phyloP scores from a whole-genome alignment of 768 basidiomycete species.

The Trametes villosa region DNA sequence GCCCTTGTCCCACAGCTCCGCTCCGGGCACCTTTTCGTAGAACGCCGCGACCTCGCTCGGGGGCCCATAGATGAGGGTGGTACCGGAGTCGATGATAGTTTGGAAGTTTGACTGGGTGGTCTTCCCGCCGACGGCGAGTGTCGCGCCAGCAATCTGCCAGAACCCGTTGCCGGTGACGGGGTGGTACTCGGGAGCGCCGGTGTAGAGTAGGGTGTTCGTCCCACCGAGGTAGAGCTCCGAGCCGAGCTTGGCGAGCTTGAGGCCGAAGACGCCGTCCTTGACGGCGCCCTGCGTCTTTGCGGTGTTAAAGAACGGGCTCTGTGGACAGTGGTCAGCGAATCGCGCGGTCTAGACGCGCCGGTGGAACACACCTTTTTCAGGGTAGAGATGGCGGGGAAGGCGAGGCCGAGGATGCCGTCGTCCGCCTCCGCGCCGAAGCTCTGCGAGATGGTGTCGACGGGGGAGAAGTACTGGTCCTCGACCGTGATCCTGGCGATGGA shows the following conservation, averaged over 20 bases:
- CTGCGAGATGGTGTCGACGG: constrained; percentile 23
- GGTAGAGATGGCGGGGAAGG: constrained; percentile 28
- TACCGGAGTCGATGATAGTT: constrained; percentile 37
- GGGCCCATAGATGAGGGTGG: constrained; percentile 37
- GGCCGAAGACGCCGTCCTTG: constrained; percentile 46
- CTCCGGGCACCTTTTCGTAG: constrained; percentile 34
- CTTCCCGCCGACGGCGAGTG: constrained; percentile 18
- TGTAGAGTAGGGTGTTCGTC: constrained; percentile 49
- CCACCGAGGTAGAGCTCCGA: constrained; percentile 63
- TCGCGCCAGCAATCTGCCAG: constrained; percentile 35
- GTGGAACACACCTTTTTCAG: constrained; percentile 44
- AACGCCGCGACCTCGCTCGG: constrained; percentile 25
- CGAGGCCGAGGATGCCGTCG: constrained; percentile 33
- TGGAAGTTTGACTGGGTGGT: constrained; percentile 11
- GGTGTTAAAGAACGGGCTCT: constrained; percentile 41
- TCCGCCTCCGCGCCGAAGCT: constrained; percentile 17
- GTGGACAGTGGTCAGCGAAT: too few relatives aligned
- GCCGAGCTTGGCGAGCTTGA: constrained; percentile 47
- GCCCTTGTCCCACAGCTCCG: constrained; percentile 14
- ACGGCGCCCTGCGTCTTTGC: constrained; percentile 43
- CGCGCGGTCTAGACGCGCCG: too few relatives aligned
- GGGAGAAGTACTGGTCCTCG: constrained; percentile 23
- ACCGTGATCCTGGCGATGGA: constrained; percentile 36
- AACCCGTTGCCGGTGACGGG: constrained; percentile 24
- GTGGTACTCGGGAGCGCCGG: constrained; percentile 42